Percentiles rank a stretch among this genome's conserved stretches.
phyloP scores from a whole-genome alignment of 257 asterid species.

The Solanum habrochaites region DNA sequence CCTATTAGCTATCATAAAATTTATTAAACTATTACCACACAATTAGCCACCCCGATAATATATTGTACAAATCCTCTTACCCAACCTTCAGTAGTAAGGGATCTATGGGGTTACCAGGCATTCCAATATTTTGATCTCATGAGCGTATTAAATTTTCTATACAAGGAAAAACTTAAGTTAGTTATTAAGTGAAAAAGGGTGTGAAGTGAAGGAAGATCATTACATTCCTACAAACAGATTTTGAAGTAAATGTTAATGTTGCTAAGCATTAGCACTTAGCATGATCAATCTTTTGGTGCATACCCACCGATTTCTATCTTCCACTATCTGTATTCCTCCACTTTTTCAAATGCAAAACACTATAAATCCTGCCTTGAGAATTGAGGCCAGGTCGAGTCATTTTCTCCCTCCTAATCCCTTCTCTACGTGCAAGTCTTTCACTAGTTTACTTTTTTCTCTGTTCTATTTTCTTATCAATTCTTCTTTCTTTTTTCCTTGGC shows the following conservation, averaged over 20 bases:
- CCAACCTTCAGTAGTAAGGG: too few species aligned
- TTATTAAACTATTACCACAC: too few species aligned
- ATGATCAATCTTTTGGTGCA: neutral
- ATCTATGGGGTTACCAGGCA: too few species aligned
- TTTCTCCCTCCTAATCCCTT: neutral
- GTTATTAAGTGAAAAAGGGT: neutral
- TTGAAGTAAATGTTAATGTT: too few species aligned
- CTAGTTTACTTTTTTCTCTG: neutral
- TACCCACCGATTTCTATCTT: conserved; percentile 14
- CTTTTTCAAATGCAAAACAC: conserved; percentile 60
- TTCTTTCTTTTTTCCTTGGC: neutral
- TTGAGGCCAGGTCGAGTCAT: conserved; percentile 20
- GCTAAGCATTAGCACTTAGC: neutral
- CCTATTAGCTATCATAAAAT: too few species aligned
- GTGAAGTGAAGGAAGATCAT: neutral
- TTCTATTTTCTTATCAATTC: neutral
- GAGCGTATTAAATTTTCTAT: neutral
- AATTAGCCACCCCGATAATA: too few species aligned
- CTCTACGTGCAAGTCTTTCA: neutral
- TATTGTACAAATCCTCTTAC: too few species aligned
- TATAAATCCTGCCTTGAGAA: conserved; percentile 50
- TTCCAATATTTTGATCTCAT: neutral
- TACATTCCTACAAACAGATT: conserved; percentile 22
- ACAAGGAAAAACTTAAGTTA: too few species aligned
- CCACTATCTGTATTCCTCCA: conserved; percentile 49